Evolutionary conservation across 805 yeast genomes (phyloP).

Genomic region (Wickerhamomyces queroliae): DNA sequence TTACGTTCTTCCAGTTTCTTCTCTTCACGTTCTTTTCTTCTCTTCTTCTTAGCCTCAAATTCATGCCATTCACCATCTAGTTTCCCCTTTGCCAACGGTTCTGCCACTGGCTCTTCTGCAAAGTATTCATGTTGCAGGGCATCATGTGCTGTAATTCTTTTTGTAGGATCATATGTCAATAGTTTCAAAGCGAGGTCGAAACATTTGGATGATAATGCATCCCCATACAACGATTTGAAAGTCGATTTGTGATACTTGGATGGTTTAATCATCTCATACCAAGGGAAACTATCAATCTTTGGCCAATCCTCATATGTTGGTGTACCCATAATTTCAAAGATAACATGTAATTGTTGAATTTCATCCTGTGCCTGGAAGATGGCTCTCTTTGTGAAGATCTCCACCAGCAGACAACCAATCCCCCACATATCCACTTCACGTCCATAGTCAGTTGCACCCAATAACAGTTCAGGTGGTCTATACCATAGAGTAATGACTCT

Average conservation of each 20-base stretch:
- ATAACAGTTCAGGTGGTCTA: constrained; percentile 88
- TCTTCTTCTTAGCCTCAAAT: constrained; percentile 81
- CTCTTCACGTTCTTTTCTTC: constrained; percentile 23
- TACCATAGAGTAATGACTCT: constrained; percentile 96
- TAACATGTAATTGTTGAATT: constrained; percentile 70
- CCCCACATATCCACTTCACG: constrained; percentile 97
- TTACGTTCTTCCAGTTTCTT: constrained; percentile 12
- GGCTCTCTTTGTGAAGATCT: constrained; percentile 69
- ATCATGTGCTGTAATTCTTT: constrained; percentile 59
- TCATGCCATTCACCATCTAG: constrained; percentile 92
- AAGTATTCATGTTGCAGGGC: constrained; percentile 75
- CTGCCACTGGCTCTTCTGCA: constrained; percentile 58
- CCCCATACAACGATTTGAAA: constrained; percentile 38
- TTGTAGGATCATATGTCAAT: constrained; percentile 61
- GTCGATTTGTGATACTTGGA: constrained; percentile 19
- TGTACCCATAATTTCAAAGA: constrained; percentile 83
- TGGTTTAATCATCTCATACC: constrained; percentile 86
- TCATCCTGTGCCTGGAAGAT: constrained; percentile 88
- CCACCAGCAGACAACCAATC: constrained; percentile 84
- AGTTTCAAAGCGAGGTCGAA: constrained; percentile 61
- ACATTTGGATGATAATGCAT: constrained; percentile 41
- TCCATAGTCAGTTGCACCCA: constrained; percentile 89
- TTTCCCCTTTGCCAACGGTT: constrained; percentile 48
- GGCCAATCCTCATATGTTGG: constrained; percentile 77
- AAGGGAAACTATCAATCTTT: constrained; percentile 69